phyloP scores from a whole-genome alignment of 2,329 filamentous ascomycete genomes.

The Thermoascus crustaceus region DNA sequence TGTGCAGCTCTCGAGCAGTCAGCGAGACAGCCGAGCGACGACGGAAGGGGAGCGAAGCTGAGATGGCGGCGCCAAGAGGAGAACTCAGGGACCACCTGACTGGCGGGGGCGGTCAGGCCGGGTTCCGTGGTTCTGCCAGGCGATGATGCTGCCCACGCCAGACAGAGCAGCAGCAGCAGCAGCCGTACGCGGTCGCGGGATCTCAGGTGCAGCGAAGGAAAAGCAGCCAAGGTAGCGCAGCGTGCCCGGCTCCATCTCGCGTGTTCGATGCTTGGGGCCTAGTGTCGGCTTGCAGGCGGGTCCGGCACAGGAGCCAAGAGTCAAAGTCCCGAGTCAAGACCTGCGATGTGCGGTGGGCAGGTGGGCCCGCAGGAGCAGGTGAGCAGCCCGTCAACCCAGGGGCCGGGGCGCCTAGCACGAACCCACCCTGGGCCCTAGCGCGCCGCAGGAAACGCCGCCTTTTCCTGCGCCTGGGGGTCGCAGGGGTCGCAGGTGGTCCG shows the following conservation, averaged over 20 bases:
- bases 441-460: too few species aligned
- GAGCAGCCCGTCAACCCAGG: neutral
- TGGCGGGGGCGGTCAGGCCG: constrained; percentile 18
- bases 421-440: constrained; percentile 9
- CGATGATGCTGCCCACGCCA: constrained; percentile 8
- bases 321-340: neutral
- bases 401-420: constrained; percentile 14
- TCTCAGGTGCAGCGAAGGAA: neutral
- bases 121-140: constrained; percentile 16
- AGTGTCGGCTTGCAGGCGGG: neutral
- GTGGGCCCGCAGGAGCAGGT: neutral
- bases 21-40: constrained; percentile 15
- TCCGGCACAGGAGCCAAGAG: neutral
- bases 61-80: constrained; percentile 18
- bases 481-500: constrained; percentile 19
- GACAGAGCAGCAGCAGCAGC: neutral
- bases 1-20: constrained; percentile 24
- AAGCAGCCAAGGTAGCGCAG: too few species aligned
- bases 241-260: neutral
- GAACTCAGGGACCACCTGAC: constrained; percentile 18
- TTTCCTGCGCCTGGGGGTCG: neutral
- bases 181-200: constrained; percentile 1
- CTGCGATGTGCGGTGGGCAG: neutral
- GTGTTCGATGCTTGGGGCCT: constrained; percentile 1
- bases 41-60: constrained; percentile 14